phyloP scores from a whole-genome alignment of 805 yeast species.

The Cyberlindnera euphorbiae region DNA sequence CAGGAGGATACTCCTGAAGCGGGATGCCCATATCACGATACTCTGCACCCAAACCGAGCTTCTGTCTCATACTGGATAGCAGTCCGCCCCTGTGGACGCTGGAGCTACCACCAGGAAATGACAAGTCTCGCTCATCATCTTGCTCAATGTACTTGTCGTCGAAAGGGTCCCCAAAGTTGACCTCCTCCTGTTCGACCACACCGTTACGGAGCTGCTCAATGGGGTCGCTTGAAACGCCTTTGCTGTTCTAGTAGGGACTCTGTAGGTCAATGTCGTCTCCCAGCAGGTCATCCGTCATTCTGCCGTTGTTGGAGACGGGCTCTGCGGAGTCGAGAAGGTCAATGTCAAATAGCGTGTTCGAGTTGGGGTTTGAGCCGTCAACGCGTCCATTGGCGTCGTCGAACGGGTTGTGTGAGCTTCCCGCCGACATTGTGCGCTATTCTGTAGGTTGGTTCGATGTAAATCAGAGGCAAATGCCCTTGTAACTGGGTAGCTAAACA shows the following conservation, averaged over 20 bases:
- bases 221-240: slow-evolving; percentile 1
- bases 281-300: slow-evolving; percentile 12
- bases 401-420: slow-evolving; percentile 6
- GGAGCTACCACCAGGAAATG: slow-evolving; percentile 2
- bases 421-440: slow-evolving; percentile 1
- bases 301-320: slow-evolving; percentile 10
- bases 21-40: slow-evolving; percentile 27
- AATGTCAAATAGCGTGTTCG: slow-evolving; percentile 35
- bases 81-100: slow-evolving; percentile 10
- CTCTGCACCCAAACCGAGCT: slow-evolving; percentile 19
- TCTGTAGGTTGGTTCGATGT: too few relatives aligned
- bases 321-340: slow-evolving; percentile 27
- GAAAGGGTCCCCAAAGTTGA: slow-evolving; percentile 30
- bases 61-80: slow-evolving; percentile 20
- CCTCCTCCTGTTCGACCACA: slow-evolving; percentile 29
- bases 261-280: slow-evolving; percentile 13
- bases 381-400: background rate
- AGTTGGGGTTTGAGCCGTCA: slow-evolving; percentile 14
- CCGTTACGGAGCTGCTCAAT: slow-evolving; percentile 24
- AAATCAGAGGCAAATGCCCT: too few relatives aligned
- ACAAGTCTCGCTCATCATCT: slow-evolving; percentile 27
- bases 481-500: too few relatives aligned
- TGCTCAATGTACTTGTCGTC: slow-evolving; percentile 32
- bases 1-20: slow-evolving; percentile 17
- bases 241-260: slow-evolving; percentile 15